Evolutionary conservation across 108 stramenopile species (phyloP).

Genomic region (Stephanodiscus triporus): DNA sequence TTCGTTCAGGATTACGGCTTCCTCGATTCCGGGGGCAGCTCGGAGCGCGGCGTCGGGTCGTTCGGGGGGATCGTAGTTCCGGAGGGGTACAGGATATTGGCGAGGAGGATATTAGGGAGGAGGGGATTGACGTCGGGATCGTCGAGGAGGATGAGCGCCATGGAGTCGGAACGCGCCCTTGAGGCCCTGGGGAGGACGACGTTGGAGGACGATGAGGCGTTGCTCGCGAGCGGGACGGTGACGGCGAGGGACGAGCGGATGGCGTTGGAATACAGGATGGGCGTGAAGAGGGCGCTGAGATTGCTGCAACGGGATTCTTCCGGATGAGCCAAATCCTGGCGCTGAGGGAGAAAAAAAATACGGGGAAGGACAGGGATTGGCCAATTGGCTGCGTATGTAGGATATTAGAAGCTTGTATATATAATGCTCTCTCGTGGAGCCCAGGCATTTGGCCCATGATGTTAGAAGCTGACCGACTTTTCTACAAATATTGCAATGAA

Average conservation of each 20-base stretch:
- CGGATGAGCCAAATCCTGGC: no score
- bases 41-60: conserved; percentile 18
- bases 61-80: conserved; percentile 6
- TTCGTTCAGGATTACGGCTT: conserved; percentile 76
- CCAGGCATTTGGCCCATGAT: no score
- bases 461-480: no score
- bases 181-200: conserved; percentile 57
- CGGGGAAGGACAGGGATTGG: no score
- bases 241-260: conserved; percentile 43
- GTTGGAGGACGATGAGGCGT: conserved; percentile 54
- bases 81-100: conserved; percentile 55
- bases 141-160: conserved; percentile 41
- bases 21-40: conserved; percentile 55
- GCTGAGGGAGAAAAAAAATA: no score
- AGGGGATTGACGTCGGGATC: conserved; percentile 45
- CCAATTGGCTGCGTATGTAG: no score
- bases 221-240: conserved; percentile 31
- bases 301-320: not conserved
- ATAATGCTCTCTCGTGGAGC: no score
- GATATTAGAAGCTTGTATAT: no score
- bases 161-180: conserved; percentile 57
- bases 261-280: conserved; percentile 63
- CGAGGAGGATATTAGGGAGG: conserved; percentile 55
- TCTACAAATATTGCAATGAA: no score
- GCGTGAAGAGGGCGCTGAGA: conserved; percentile 63